A percentile compares a stretch with the other conserved stretches of the same genome.
Evolutionary conservation across 495 filamentous ascomycete genomes (phyloP).

Genomic region (Penicillium lividum): DNA sequence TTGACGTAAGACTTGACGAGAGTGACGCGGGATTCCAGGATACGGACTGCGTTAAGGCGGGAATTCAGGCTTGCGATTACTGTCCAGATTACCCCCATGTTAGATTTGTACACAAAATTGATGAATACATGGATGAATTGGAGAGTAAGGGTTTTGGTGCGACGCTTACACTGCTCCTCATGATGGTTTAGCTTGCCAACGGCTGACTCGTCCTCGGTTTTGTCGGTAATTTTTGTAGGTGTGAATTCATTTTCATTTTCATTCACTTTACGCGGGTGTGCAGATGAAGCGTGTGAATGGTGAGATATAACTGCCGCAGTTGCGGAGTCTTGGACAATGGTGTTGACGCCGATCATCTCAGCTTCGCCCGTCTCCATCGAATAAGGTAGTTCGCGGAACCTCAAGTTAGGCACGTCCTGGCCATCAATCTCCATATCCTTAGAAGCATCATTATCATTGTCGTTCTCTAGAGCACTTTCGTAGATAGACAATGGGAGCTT

Average conservation of each 20-base stretch:
- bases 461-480: slow-evolving; percentile 78
- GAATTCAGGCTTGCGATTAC: slow-evolving; percentile 73
- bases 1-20: slow-evolving; percentile 81
- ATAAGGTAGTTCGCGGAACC: slow-evolving; percentile 83
- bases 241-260: neutral
- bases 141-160: neutral
- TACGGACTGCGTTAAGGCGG: slow-evolving; percentile 88
- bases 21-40: slow-evolving; percentile 80
- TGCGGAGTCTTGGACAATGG: slow-evolving; percentile 77
- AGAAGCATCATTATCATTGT: slow-evolving; percentile 54
- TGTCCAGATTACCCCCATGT: slow-evolving; percentile 22
- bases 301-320: slow-evolving; percentile 57
- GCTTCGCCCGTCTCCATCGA: slow-evolving; percentile 90
- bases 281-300: too few species aligned
- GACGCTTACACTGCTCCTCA: slow-evolving; percentile 69
- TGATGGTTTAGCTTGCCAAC: slow-evolving; percentile 60
- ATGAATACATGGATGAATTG: neutral
- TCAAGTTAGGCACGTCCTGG: slow-evolving; percentile 59
- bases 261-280: too few species aligned
- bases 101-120: neutral
- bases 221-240: neutral
- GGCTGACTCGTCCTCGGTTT: slow-evolving; percentile 8
- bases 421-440: slow-evolving; percentile 74
- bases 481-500: slow-evolving; percentile 90
- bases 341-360: slow-evolving; percentile 96